Percentiles rank a stretch among this genome's conserved stretches.
Evolutionary conservation across 352 stramenopile species (phyloP).

Genomic region (Phytophthora foliorum): DNA sequence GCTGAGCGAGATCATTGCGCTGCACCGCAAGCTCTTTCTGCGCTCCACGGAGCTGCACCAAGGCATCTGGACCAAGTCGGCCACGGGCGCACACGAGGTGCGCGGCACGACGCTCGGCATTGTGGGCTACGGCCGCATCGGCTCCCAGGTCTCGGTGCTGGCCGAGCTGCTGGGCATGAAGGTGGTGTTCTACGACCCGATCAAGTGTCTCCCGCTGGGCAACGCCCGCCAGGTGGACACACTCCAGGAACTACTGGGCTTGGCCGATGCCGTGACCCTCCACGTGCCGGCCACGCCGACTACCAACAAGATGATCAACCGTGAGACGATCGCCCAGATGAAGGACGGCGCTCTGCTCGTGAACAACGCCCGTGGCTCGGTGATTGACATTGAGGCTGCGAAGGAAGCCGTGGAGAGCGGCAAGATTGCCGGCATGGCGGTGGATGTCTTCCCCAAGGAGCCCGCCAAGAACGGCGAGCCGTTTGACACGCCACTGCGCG

Average conservation of each 20-base stretch:
- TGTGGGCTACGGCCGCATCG: constrained; percentile 85
- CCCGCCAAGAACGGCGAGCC: constrained; percentile 86
- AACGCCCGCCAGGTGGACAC: constrained; percentile 89
- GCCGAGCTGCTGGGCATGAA: constrained; percentile 94
- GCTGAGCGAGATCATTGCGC: constrained; percentile 80
- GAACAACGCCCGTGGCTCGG: constrained; percentile 96
- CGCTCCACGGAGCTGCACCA: constrained; percentile 82
- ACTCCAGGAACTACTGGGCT: constrained; percentile 84
- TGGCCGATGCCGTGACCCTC: constrained; percentile 95
- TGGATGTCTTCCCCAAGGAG: constrained; percentile 93
- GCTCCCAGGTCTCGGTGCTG: constrained; percentile 85
- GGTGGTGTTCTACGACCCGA: constrained; percentile 94
- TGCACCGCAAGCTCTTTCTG: constrained; percentile 87
- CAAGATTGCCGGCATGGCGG: constrained; percentile 82
- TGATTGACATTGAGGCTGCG: constrained; percentile 95
- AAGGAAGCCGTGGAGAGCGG: constrained; percentile 90
- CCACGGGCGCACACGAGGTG: constrained; percentile 82
- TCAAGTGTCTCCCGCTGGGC: constrained; percentile 81
- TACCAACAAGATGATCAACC: constrained; percentile 95
- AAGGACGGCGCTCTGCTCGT: constrained; percentile 94
- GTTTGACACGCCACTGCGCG: constrained; percentile 89
- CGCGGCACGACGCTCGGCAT: constrained; percentile 85
- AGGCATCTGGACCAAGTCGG: constrained; percentile 85
- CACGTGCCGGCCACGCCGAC: constrained; percentile 96
- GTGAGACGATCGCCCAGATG: constrained; percentile 89